phyloP scores from a whole-genome alignment of 148 eudicot genomes.

The Rhododendron henanense region DNA sequence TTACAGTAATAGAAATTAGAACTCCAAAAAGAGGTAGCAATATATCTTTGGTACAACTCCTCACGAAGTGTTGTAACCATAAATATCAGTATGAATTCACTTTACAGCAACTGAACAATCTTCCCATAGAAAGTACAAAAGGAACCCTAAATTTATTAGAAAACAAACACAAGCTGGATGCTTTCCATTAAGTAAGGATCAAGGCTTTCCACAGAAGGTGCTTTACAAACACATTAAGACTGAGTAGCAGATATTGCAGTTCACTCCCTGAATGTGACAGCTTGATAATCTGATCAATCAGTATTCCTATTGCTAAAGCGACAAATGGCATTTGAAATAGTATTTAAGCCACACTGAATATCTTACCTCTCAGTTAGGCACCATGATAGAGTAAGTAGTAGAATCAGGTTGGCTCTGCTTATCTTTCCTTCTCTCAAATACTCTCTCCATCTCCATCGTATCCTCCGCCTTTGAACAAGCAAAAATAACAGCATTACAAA shows the following conservation, averaged over 20 bases:
- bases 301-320: background rate
- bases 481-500: slow-evolving; percentile 62
- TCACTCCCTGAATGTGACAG: background rate
- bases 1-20: background rate
- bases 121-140: background rate
- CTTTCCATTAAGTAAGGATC: background rate
- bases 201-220: background rate
- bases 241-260: background rate
- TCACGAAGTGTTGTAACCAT: background rate
- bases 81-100: background rate
- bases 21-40: background rate
- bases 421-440: slow-evolving; percentile 67
- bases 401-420: slow-evolving; percentile 59
- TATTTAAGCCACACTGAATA: background rate
- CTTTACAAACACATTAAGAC: background rate
- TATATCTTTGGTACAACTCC: background rate
- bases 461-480: slow-evolving; percentile 88
- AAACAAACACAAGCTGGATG: background rate
- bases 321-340: background rate
- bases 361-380: slow-evolving; percentile 10
- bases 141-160: background rate
- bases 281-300: background rate
- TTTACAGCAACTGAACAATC: background rate
- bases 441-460: slow-evolving; percentile 90
- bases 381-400: slow-evolving; percentile 52